A percentile compares a stretch with the other conserved stretches of the same genome.
Evolutionary conservation across 2,329 filamentous ascomycete genomes (phyloP).

Genomic region (Ophiocordyceps camponoti-rufipedis): DNA sequence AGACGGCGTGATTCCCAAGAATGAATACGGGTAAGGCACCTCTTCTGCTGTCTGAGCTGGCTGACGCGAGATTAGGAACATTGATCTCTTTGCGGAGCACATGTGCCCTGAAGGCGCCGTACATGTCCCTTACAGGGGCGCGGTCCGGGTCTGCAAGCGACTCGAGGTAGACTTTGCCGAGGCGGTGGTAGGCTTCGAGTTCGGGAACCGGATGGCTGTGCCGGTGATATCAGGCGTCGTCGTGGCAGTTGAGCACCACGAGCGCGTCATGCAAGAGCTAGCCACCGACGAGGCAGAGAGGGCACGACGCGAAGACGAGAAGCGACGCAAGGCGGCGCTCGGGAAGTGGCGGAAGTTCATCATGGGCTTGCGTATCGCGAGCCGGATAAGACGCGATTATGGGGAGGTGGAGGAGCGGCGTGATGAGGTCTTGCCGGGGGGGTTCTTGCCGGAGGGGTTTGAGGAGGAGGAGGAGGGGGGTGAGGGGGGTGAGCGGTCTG

Average conservation of each 20-base stretch:
- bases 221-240: constrained; percentile 85
- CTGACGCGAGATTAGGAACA: constrained; percentile 38
- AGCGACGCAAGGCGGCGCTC: constrained; percentile 56
- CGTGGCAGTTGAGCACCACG: constrained; percentile 62
- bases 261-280: constrained; percentile 59
- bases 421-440: constrained; percentile 38
- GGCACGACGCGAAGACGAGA: constrained; percentile 63
- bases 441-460: constrained; percentile 40
- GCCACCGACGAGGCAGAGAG: constrained; percentile 59
- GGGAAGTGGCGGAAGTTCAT: constrained; percentile 74
- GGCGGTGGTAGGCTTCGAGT: constrained; percentile 91
- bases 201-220: constrained; percentile 84
- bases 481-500: background rate
- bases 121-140: constrained; percentile 65
- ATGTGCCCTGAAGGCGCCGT: constrained; percentile 78
- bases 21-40: constrained; percentile 52
- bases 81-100: constrained; percentile 82
- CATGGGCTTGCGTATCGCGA: constrained; percentile 66
- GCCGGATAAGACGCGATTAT: constrained; percentile 62
- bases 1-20: constrained; percentile 79
- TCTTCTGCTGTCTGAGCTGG: no score
- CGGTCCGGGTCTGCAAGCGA: constrained; percentile 63
- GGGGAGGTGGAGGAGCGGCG: constrained; percentile 28
- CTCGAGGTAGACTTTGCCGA: constrained; percentile 80
- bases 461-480: constrained; percentile 19